Base-by-base conservation (phyloP, 768 basidiomycete species). In the Agrocybe praecox region DNA sequence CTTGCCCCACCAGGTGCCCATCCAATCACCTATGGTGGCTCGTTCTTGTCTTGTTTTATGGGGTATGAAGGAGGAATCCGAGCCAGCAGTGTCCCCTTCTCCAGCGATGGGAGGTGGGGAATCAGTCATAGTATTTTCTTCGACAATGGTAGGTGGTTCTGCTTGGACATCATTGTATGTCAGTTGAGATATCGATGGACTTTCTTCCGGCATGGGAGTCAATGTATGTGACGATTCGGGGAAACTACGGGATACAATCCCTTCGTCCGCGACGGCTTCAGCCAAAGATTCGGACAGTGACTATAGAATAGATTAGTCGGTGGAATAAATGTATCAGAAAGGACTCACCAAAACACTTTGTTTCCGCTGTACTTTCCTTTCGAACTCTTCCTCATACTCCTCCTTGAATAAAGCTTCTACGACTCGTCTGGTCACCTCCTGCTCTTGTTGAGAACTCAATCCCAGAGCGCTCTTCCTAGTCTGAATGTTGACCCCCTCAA, bases 1-100 rank as follows among this genome's bases (percentile, higher is more conserved):
- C 66, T 86, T 86, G 17, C 73, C 76, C 79, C 89, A 87, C 86
- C 84, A 89, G 0, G 82, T 84, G 0, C 90, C 89, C 79, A 92
- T 83, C 90, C 90, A 92, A 47, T 88, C 86, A 18, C 87, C 84
- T 46, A 90, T 76, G 0, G 76, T 72, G 14, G 83, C 78, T 14
- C 82, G 81, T 46, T 89, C 88, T 50, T 62, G 71, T 14, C 67
- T 69, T 18, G 55, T 44, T 57, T 69, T 72, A 26, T 59, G 57
- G 11, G 66, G 64, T 4, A 66, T 57, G 26, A 69, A 52, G 0
- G 66, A 67, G 15, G 62, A 59, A 34, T 69, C 65, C 22, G 36
- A n/a, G n/a, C 59, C 57, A 40, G 53, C 32, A 4, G 46, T 32
- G 6, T 63, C 59, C 11, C 61, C 61, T 2, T 63, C 64, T 19